These are phyloP conservation scores for Macrophomina pseudophaseolina DNA, from an alignment of 2,329 filamentous ascomycete species.

Conservation along the genomic window DNA sequence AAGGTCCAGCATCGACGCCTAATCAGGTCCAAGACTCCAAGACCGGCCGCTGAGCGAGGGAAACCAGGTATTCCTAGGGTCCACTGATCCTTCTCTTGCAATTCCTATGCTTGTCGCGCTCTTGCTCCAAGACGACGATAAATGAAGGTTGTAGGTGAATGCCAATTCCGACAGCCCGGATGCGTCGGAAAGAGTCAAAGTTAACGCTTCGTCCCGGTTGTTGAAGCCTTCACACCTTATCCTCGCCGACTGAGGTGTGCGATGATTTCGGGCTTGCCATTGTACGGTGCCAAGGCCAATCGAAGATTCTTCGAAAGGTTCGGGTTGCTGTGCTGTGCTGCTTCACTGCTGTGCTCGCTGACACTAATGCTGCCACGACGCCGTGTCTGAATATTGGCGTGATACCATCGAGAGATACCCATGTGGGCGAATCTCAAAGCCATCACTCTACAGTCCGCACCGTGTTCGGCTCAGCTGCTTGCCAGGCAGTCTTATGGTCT, in stretches of 20 bases:
- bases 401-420: slow-evolving; percentile 21
- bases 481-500: slow-evolving; percentile 30
- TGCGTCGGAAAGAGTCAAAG: background rate
- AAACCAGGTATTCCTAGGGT: background rate
- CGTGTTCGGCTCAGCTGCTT: slow-evolving; percentile 29
- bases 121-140: background rate
- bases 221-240: background rate
- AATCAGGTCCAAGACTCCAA: slow-evolving; percentile 16
- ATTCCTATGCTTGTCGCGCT: background rate
- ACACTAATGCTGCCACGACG: slow-evolving; percentile 34
- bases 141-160: background rate
- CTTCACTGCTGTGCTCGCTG: slow-evolving; percentile 61
- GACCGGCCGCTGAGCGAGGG: background rate
- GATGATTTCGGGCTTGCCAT: background rate
- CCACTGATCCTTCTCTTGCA: background rate
- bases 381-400: slow-evolving; percentile 21
- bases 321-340: slow-evolving; percentile 24
- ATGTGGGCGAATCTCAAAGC: slow-evolving; percentile 15
- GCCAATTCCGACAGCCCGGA: background rate
- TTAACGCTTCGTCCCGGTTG: background rate
- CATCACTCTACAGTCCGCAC: slow-evolving; percentile 36
- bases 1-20: background rate
- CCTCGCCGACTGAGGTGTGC: slow-evolving; percentile 22
- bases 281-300: background rate
- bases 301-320: background rate